Conservation (phyloP, 495 filamentous ascomycete species). For the Niebla homalea region DNA sequence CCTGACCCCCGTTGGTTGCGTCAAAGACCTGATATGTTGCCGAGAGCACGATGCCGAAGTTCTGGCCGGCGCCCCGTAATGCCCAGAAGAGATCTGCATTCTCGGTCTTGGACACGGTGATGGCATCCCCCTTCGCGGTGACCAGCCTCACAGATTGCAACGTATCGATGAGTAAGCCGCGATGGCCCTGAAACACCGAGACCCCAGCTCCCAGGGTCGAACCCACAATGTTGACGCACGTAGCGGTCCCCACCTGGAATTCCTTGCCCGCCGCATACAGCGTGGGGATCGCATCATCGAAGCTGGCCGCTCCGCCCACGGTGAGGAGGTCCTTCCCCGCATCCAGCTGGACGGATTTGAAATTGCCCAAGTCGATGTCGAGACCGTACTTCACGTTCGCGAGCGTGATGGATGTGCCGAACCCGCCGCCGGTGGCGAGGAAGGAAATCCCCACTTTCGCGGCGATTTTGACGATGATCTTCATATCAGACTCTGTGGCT, state of each 20-base stretch:
- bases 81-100: constrained; percentile 41
- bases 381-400: constrained; percentile 16
- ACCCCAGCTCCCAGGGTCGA: constrained; percentile 30
- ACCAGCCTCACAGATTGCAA: constrained; percentile 23
- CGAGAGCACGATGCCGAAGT: constrained; percentile 35
- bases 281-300: constrained; percentile 13
- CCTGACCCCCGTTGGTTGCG: constrained; percentile 16
- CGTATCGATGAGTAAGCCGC: constrained; percentile 26
- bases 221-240: constrained; percentile 23
- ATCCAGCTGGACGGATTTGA: constrained; percentile 18
- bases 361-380: constrained; percentile 18
- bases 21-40: constrained; percentile 24
- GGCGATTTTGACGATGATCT: constrained; percentile 9
- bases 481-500: constrained; percentile 15
- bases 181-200: constrained; percentile 21
- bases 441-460: constrained; percentile 15
- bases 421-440: constrained; percentile 19
- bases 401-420: constrained; percentile 18
- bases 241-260: constrained; percentile 17
- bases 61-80: constrained; percentile 36
- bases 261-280: constrained; percentile 15
- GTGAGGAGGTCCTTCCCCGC: constrained; percentile 10
- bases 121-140: constrained; percentile 20
- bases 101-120: constrained; percentile 20
- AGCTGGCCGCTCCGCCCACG: constrained; percentile 18